A percentile compares a stretch with the other conserved stretches of the same genome.
These are phyloP conservation scores for Suillus discolor DNA, from an alignment of 768 basidiomycete genomes.

Conservation along the genomic window DNA sequence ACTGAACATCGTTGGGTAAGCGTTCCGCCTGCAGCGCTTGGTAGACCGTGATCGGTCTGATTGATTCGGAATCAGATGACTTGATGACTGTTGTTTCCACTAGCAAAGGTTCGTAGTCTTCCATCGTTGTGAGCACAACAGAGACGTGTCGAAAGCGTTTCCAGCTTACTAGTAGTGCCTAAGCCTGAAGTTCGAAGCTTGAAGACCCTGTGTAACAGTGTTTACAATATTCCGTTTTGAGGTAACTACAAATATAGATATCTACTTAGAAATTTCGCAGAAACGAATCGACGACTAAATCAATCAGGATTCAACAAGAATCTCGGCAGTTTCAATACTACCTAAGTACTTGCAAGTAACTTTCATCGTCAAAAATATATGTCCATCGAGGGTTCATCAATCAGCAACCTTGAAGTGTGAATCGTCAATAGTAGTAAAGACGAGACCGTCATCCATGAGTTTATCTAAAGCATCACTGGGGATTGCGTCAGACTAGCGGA, in stretches of 20 bases:
- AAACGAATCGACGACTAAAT: neutral
- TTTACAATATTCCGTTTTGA: slow-evolving; percentile 9
- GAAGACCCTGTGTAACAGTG: neutral
- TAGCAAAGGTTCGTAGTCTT: slow-evolving; percentile 15
- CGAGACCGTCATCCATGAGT: slow-evolving; percentile 77
- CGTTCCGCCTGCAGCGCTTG: slow-evolving; percentile 51
- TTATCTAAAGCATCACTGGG: slow-evolving; percentile 70
- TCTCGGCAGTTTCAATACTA: neutral
- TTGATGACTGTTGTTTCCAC: slow-evolving; percentile 11
- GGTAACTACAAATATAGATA: neutral
- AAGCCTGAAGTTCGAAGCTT: neutral
- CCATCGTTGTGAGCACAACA: neutral
- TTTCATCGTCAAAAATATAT: slow-evolving; percentile 13
- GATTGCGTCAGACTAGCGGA: slow-evolving; percentile 7
- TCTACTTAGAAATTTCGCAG: neutral
- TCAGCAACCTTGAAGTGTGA: slow-evolving; percentile 69
- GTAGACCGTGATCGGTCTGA: slow-evolving; percentile 57
- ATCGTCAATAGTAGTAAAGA: slow-evolving; percentile 83
- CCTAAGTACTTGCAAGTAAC: slow-evolving; percentile 3
- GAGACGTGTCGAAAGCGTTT: neutral
- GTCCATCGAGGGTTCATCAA: slow-evolving; percentile 19
- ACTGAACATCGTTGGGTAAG: slow-evolving; percentile 42
- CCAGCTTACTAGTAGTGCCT: neutral
- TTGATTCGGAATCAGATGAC: slow-evolving; percentile 12
- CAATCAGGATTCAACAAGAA: slow-evolving; percentile 1